A percentile compares a stretch with the other conserved stretches of the same genome.
Evolutionary conservation across 1,284 basidiomycete genomes (phyloP).

Genomic region (Leccinum laetum): DNA sequence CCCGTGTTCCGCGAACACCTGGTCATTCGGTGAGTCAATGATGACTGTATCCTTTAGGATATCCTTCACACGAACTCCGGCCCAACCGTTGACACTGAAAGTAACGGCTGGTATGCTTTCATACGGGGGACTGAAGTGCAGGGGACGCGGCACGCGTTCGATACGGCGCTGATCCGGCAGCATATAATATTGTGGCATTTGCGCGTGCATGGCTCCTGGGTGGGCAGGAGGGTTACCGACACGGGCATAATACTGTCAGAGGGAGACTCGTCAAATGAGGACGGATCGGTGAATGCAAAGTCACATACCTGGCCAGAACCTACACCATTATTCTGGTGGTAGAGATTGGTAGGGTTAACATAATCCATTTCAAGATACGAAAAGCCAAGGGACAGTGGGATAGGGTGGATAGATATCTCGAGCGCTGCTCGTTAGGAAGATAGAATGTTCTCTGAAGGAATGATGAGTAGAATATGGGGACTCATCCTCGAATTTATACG

Average conservation of each 20-base stretch:
- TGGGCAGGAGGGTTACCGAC: conserved; percentile 22
- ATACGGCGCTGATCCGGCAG: conserved; percentile 21
- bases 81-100: conserved; percentile 20
- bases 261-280: neutral
- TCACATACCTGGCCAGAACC: conserved; percentile 13
- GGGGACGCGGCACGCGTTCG: conserved; percentile 24
- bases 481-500: conserved; percentile 19
- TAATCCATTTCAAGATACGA: conserved; percentile 4
- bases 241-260: conserved; percentile 20
- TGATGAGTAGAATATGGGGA: neutral
- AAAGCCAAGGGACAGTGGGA: neutral
- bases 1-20: conserved; percentile 16
- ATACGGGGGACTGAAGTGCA: conserved; percentile 12
- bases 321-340: neutral
- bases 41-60: conserved; percentile 8
- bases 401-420: neutral
- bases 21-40: conserved; percentile 23
- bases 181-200: conserved; percentile 23
- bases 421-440: conserved; percentile 7
- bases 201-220: conserved; percentile 12
- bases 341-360: conserved; percentile 4
- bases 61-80: conserved; percentile 24
- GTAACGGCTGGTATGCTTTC: conserved; percentile 21
- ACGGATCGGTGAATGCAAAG: neutral
- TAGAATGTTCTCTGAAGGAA: neutral